These are phyloP conservation scores for Aureobasidium zeae DNA, from an alignment of 2,329 filamentous ascomycete genomes.

Conservation along the genomic window DNA sequence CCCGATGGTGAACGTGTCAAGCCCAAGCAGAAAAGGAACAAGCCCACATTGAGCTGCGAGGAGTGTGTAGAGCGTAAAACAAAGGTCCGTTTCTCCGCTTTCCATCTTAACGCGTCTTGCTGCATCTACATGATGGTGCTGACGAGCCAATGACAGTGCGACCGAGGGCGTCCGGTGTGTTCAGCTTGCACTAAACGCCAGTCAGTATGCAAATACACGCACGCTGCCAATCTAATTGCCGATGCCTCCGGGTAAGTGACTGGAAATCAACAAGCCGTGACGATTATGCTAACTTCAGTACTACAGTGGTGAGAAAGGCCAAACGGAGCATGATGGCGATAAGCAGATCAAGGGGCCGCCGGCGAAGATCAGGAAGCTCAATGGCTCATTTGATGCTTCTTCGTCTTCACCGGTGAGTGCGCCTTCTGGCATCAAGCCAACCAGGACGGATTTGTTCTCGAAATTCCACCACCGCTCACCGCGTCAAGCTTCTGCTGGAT, in stretches of 20 bases:
- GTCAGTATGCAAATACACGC: conserved; percentile 65
- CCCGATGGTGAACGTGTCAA: conserved; percentile 18
- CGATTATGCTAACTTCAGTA: not conserved
- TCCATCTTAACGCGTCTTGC: too few relatives aligned
- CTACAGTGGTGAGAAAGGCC: not conserved
- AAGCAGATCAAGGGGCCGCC: conserved; percentile 26
- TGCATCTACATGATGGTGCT: not conserved
- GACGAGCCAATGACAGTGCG: conserved; percentile 46
- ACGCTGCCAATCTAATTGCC: conserved; percentile 62
- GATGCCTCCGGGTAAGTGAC: conserved; percentile 51
- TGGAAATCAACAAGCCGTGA: not conserved
- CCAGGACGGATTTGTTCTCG: conserved; percentile 9
- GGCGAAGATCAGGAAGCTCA: conserved; percentile 27
- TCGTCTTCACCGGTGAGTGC: conserved; percentile 6
- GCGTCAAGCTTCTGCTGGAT: conserved; percentile 25
- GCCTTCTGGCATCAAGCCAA: conserved; percentile 7
- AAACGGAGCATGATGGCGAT: not conserved
- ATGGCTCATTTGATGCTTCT: conserved; percentile 14
- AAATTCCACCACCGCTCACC: conserved; percentile 13
- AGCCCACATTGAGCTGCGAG: conserved; percentile 68
- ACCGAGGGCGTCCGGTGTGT: conserved; percentile 54
- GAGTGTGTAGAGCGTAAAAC: conserved; percentile 78
- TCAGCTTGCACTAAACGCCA: conserved; percentile 62
- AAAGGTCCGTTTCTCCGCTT: conserved; percentile 45
- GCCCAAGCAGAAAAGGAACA: conserved; percentile 69